Evolutionary conservation across 139 green algal species (phyloP).

Genomic region (Volvox reticuliferus): DNA sequence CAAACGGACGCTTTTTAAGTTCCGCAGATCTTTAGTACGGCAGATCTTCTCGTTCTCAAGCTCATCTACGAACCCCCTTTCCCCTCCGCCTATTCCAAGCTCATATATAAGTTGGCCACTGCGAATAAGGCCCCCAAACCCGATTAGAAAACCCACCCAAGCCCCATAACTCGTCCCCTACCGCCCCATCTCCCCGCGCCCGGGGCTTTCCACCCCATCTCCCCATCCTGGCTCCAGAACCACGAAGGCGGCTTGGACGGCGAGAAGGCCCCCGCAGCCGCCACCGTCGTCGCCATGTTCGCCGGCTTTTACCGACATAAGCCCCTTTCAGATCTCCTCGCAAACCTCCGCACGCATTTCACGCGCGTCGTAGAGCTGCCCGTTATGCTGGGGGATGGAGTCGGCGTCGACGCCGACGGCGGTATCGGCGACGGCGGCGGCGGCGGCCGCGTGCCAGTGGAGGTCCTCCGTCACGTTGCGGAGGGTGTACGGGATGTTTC

Average conservation of each 20-base stretch:
- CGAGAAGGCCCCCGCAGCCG: conserved; percentile 9
- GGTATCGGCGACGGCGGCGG: background rate
- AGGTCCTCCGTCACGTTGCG: conserved; percentile 53
- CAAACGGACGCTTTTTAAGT: too few relatives aligned
- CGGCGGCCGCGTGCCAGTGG: conserved; percentile 37
- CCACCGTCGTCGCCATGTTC: conserved; percentile 52
- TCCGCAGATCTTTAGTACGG: too few relatives aligned
- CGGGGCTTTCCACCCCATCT: too few relatives aligned
- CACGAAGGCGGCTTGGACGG: conserved; percentile 43
- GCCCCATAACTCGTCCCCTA: too few relatives aligned
- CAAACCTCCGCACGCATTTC: conserved; percentile 26
- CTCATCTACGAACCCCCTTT: too few relatives aligned
- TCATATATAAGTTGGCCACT: too few relatives aligned
- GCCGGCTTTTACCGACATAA: conserved; percentile 51
- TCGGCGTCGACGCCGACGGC: background rate
- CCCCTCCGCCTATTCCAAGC: too few relatives aligned
- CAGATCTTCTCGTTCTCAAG: too few relatives aligned
- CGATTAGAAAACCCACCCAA: too few relatives aligned
- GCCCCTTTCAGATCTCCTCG: conserved; percentile 10
- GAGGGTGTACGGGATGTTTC: conserved; percentile 34
- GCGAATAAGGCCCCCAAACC: too few relatives aligned
- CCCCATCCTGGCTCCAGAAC: background rate
- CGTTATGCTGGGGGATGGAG: conserved; percentile 36
- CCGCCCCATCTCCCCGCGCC: too few relatives aligned
- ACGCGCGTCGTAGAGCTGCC: conserved; percentile 45